Percentiles rank a stretch among this genome's conserved stretches.
Conservation (phyloP, 768 basidiomycete species). For the Psilocybe cyanescens region DNA sequence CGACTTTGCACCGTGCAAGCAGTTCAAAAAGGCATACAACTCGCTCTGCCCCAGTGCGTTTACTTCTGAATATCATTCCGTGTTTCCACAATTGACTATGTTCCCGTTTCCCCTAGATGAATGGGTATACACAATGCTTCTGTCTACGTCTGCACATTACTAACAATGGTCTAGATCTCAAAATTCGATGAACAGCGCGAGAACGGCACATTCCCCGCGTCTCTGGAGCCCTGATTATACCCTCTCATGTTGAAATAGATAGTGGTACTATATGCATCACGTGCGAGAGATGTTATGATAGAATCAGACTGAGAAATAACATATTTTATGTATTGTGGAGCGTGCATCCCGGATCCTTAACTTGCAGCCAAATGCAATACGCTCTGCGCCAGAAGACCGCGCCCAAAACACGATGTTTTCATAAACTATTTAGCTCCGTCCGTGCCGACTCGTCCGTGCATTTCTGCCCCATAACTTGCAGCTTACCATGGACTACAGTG, state of each 20-base stretch:
- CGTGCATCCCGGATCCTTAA: not conserved
- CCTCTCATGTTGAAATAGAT: not conserved
- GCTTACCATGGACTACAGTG: constrained; percentile 46
- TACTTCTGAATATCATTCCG: not conserved
- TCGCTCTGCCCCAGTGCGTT: constrained; percentile 96
- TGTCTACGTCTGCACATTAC: constrained; percentile 1
- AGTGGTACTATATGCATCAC: constrained; percentile 4
- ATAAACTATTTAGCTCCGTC: constrained; percentile 12
- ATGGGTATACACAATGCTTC: constrained; percentile 65
- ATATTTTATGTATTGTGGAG: constrained; percentile 9
- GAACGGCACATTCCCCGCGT: constrained; percentile 89
- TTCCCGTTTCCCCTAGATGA: constrained; percentile 58
- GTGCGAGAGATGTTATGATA: not conserved
- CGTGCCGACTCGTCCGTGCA: not conserved
- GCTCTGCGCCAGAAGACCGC: not conserved
- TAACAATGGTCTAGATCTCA: constrained; percentile 53
- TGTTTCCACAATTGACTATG: not conserved
- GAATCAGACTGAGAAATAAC: constrained; percentile 5
- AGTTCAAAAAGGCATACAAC: constrained; percentile 95
- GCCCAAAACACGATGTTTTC: not conserved
- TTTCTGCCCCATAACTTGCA: constrained; percentile 19
- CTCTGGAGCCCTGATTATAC: constrained; percentile 62
- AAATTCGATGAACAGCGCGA: constrained; percentile 98
- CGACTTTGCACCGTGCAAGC: constrained; percentile 97
- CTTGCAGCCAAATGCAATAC: not conserved